phyloP scores from a whole-genome alignment of 805 yeast genomes.

The Metschnikowia peoriensis region DNA sequence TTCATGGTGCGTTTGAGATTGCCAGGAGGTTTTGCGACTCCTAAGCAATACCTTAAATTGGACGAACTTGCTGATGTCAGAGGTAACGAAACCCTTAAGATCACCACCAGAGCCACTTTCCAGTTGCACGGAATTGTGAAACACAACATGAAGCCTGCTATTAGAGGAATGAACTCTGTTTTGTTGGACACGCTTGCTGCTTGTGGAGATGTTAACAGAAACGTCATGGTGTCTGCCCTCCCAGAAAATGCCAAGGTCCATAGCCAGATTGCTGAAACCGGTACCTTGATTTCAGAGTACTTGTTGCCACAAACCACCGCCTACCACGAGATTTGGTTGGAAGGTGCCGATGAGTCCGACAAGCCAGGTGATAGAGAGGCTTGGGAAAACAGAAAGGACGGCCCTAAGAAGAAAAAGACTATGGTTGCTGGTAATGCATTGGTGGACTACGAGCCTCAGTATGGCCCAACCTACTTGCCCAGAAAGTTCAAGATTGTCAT shows the following conservation, averaged over 20 bases:
- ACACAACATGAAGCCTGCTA: conserved; percentile 82
- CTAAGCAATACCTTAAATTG: conserved; percentile 83
- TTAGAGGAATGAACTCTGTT: conserved; percentile 88
- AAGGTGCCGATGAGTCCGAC: conserved; percentile 77
- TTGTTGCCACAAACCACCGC: conserved; percentile 91
- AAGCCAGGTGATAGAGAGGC: conserved; percentile 59
- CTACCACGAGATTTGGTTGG: conserved; percentile 95
- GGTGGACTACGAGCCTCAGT: conserved; percentile 81
- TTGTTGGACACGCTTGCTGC: conserved; percentile 95
- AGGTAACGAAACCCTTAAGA: conserved; percentile 91
- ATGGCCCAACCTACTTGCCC: conserved; percentile 85
- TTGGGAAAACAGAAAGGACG: conserved; percentile 66
- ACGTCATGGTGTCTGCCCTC: conserved; percentile 88
- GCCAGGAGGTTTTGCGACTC: conserved; percentile 89
- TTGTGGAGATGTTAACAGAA: conserved; percentile 97
- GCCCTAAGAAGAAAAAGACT: conserved; percentile 78
- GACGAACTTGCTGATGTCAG: conserved; percentile 77
- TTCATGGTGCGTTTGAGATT: conserved; percentile 95
- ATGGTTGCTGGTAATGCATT: conserved; percentile 84
- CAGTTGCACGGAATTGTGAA: conserved; percentile 94
- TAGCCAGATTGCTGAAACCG: conserved; percentile 62
- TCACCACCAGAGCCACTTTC: conserved; percentile 96
- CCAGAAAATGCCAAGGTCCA: conserved; percentile 85
- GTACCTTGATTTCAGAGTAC: conserved; percentile 70
- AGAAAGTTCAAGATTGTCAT: conserved; percentile 94